A percentile compares a stretch with the other conserved stretches of the same genome.
phyloP scores from a whole-genome alignment of 805 yeast species.

The Suhomyces sp. region DNA sequence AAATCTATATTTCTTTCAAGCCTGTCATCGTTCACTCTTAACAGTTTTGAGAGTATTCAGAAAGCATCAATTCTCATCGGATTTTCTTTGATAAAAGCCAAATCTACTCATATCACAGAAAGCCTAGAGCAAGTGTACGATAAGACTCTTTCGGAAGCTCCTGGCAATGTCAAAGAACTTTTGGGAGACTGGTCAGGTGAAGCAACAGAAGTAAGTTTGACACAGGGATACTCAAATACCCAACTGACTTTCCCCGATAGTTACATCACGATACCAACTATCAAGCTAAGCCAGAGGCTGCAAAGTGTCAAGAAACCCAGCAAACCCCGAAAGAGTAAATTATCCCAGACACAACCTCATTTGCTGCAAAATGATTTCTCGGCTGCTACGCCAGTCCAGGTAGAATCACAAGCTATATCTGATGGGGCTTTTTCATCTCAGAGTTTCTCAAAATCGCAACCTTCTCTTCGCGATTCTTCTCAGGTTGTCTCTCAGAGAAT shows the following conservation, averaged over 20 bases:
- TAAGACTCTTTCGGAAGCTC: not conserved
- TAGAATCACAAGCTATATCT: not conserved
- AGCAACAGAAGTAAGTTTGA: not conserved
- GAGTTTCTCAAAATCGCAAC: not conserved
- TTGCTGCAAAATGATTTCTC: not conserved
- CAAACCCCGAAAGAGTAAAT: not conserved
- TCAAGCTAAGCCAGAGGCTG: slow-evolving; percentile 1
- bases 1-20: slow-evolving; percentile 4
- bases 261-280: slow-evolving; percentile 2
- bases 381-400: not conserved
- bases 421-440: not conserved
- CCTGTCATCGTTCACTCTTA: not conserved
- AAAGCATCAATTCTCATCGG: slow-evolving; percentile 9
- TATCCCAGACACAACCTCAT: not conserved
- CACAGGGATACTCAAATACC: not conserved
- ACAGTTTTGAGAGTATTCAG: slow-evolving; percentile 2
- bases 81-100: slow-evolving; percentile 12
- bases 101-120: slow-evolving; percentile 1
- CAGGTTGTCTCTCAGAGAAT: not conserved
- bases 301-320: not conserved
- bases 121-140: slow-evolving; percentile 2
- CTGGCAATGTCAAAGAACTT: not conserved
- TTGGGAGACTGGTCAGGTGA: not conserved
- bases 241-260: not conserved
- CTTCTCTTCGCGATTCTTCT: not conserved